A percentile compares a stretch with the other conserved stretches of the same genome.
Conservation (phyloP, 768 basidiomycete species). For the Leccinum truebloodii region DNA sequence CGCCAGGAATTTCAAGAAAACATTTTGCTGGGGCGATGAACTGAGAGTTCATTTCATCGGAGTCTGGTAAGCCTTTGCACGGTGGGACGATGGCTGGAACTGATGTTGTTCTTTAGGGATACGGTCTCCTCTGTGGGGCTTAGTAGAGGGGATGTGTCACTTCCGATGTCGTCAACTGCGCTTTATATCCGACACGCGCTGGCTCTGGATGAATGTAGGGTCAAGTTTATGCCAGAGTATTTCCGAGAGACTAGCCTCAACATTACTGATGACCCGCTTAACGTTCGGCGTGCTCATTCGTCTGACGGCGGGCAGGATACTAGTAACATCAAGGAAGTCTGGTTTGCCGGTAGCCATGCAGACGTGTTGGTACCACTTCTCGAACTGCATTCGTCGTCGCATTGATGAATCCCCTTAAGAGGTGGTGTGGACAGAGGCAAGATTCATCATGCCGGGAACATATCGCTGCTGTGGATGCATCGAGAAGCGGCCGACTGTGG, state of each 20-base stretch:
- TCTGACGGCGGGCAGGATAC: not conserved
- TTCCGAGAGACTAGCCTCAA: slow-evolving; percentile 23
- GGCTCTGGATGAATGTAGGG: not conserved
- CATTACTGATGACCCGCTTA: slow-evolving; percentile 5
- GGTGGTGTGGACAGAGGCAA: slow-evolving; percentile 16
- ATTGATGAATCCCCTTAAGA: slow-evolving; percentile 1
- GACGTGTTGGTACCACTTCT: slow-evolving; percentile 24
- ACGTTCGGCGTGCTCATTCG: not conserved
- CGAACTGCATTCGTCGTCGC: no score
- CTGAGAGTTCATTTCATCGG: slow-evolving; percentile 38
- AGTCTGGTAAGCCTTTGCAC: slow-evolving; percentile 38
- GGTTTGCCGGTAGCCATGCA: not conserved
- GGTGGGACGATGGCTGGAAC: not conserved
- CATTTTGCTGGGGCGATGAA: not conserved
- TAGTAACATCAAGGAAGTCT: slow-evolving; percentile 34
- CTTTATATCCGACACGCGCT: not conserved
- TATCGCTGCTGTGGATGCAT: not conserved
- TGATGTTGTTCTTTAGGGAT: slow-evolving; percentile 39
- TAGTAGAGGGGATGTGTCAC: slow-evolving; percentile 40
- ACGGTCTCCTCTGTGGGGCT: slow-evolving; percentile 47
- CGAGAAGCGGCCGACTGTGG: not conserved
- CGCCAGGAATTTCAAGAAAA: not conserved
- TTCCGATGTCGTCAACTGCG: slow-evolving; percentile 58
- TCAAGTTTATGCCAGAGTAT: not conserved
- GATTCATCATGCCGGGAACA: not conserved